Evolutionary conservation across 2,329 filamentous ascomycete genomes (phyloP), one percentile per base, ranked within the genome.

Genomic region (Cordyceps militaris): DNA sequence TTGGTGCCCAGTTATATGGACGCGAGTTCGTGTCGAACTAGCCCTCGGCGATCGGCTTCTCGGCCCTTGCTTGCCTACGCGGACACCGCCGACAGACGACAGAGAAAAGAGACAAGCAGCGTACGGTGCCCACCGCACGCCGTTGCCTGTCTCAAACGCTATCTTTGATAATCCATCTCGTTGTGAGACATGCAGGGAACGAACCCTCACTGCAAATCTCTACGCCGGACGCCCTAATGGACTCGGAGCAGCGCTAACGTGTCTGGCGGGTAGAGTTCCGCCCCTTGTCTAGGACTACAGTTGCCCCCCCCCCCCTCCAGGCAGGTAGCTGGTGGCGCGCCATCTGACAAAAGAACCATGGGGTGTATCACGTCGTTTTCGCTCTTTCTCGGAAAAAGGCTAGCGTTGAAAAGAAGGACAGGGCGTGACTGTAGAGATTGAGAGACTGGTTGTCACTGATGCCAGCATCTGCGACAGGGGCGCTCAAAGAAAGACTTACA

Each of bases 301-400:
- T 19, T 36, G n/a, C 7, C 11, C 11, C 34, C 49, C n/a, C 26
- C 36, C 24, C 7, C 11, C 11, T 30, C 49, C n/a, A 23, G 26
- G 13, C 19, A 9, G 13, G 49, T 6, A 36, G 32, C 32, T 36
- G n/a, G 19, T 10, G 30, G 42, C 19, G 52, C 52, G 52, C 30
- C 40, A 55, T 55, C 42, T 8, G 42, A 55, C 52, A 47, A 46
- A 55, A 36, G 42, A 16, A 43, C 52, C 52, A 52, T 38, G 40
- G 16, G 42, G 50, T 19, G 13, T n/a, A 23, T 1, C 26, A 10
- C n/a, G 40, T 21, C 8, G 14, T 11, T 2, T 21, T 28, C 14
- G 24, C 48, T 10, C 2, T 38, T 16, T n/a, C 3, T 23, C 1
- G 30, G 16, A 42, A 40, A 28, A 1, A 28, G 36, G n/a, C 49